Conservation (phyloP, 2,329 filamentous ascomycete genomes). For the Sarocladiaceae sp. region DNA sequence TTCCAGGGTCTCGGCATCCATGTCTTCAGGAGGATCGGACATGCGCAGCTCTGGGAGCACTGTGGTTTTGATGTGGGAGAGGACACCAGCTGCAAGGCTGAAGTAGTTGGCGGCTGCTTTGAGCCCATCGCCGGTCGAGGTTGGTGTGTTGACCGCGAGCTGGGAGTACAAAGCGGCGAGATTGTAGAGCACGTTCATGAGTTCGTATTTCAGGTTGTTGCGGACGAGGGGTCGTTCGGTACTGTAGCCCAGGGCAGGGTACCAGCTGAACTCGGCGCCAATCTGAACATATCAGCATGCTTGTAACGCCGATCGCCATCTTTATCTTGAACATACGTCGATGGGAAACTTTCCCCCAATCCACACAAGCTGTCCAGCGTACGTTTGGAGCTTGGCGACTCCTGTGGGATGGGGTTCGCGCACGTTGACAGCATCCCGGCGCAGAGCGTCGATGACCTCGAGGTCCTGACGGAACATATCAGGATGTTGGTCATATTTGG, state of each 20-base stretch:
- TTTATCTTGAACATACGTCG: constrained; percentile 50
- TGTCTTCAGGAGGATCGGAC: constrained; percentile 83
- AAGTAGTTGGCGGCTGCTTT: constrained; percentile 88
- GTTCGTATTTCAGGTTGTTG: constrained; percentile 71
- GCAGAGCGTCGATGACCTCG: constrained; percentile 74
- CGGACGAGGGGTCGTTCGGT: constrained; percentile 62
- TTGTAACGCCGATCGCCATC: neutral
- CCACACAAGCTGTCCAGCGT: constrained; percentile 90
- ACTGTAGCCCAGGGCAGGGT: constrained; percentile 87
- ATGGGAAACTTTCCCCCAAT: constrained; percentile 93
- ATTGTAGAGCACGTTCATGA: constrained; percentile 90
- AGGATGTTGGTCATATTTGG: constrained; percentile 97
- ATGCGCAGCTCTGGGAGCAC: constrained; percentile 77
- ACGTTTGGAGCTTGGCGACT: constrained; percentile 79
- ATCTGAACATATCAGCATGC: constrained; percentile 48
- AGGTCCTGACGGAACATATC: constrained; percentile 91
- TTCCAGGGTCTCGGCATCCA: constrained; percentile 84
- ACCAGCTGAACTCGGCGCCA: constrained; percentile 94
- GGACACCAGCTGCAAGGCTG: constrained; percentile 76
- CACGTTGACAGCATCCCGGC: constrained; percentile 80
- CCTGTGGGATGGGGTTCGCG: constrained; percentile 84
- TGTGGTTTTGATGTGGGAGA: constrained; percentile 68
- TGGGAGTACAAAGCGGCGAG: constrained; percentile 91
- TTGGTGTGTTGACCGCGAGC: constrained; percentile 74
- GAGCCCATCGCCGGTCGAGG: constrained; percentile 72